A percentile compares a stretch with the other conserved stretches of the same genome.
These are phyloP conservation scores for Picea sitchensis DNA, from an alignment of 75 land plant genomes.

Conservation along the genomic window DNA sequence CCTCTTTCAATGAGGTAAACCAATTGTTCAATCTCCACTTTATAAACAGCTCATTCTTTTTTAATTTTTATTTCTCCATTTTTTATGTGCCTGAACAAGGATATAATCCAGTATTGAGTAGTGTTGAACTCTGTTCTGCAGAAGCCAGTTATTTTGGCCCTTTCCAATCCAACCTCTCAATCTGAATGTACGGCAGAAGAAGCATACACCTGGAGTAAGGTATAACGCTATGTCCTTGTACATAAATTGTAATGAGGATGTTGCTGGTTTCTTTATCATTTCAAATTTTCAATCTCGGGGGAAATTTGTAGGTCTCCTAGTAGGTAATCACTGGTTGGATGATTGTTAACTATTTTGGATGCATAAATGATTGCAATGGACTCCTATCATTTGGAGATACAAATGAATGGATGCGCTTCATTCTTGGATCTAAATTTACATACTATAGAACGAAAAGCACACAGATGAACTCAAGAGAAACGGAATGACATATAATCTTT, in stretches of 20 bases:
- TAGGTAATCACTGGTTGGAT: not conserved
- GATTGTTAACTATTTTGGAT: not conserved
- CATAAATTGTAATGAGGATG: not conserved
- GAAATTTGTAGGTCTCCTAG: not conserved
- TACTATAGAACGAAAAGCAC: not conserved
- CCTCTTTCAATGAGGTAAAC: slow-evolving; percentile 80
- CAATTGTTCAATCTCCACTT: not conserved
- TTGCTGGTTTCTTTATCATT: not conserved
- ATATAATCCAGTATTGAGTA: not conserved
- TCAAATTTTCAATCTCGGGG: not conserved
- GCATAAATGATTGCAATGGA: not conserved
- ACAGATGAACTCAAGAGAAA: not conserved
- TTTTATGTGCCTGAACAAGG: not conserved
- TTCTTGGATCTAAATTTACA: not conserved
- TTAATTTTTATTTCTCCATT: not conserved
- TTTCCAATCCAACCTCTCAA: slow-evolving; percentile 93
- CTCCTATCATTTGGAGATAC: not conserved
- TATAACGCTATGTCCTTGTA: slow-evolving; percentile 8
- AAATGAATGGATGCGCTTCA: not conserved
- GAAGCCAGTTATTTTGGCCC: slow-evolving; percentile 88
- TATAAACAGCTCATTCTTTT: slow-evolving; percentile 2
- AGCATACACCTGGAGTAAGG: slow-evolving; percentile 86
- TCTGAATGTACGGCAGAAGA: slow-evolving; percentile 96
- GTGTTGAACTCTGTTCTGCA: slow-evolving; percentile 18
- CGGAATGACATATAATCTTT: not conserved